Percentiles rank a stretch among this genome's conserved stretches.
phyloP scores from a whole-genome alignment of 1,284 basidiomycete genomes.

The Termitomyces sp. region DNA sequence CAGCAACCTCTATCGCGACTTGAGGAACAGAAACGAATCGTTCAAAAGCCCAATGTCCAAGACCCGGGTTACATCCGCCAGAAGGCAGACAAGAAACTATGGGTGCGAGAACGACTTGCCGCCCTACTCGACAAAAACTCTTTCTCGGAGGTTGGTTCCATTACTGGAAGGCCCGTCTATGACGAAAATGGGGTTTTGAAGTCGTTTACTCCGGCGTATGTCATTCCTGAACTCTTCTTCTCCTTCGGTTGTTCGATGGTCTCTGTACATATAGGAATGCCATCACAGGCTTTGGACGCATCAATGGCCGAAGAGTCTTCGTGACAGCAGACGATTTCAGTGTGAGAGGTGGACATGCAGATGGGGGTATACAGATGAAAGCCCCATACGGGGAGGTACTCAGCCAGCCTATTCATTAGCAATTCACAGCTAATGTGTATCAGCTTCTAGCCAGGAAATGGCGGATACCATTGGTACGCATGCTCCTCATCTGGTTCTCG shows the following conservation, averaged over 20 bases:
- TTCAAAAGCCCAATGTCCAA: conserved; percentile 29
- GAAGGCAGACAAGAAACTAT: conserved; percentile 36
- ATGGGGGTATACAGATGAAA: conserved; percentile 38
- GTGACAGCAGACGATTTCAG: conserved; percentile 41
- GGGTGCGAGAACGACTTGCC: conserved; percentile 38
- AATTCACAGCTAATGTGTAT: neutral
- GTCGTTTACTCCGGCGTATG: conserved; percentile 36
- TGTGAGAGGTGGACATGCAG: conserved; percentile 40
- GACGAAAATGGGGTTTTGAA: conserved; percentile 29
- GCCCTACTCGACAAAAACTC: conserved; percentile 33
- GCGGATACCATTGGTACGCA: conserved; percentile 33
- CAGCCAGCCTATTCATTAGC: neutral
- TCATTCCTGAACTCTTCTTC: neutral
- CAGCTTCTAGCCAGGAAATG: conserved; percentile 33
- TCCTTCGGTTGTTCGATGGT: neutral
- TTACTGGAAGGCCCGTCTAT: conserved; percentile 34
- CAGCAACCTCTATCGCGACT: conserved; percentile 31
- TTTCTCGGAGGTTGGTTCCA: conserved; percentile 36
- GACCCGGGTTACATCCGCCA: conserved; percentile 41
- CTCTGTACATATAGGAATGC: conserved; percentile 32
- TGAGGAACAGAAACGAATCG: conserved; percentile 28
- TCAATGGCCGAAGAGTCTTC: conserved; percentile 33
- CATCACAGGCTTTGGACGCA: conserved; percentile 35
- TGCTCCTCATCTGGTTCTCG: neutral
- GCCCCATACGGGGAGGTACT: conserved; percentile 38